Percentiles rank a stretch among this genome's conserved stretches.
Conservation (phyloP, 148 eudicot genomes). For the Salicornia ramosissima region DNA sequence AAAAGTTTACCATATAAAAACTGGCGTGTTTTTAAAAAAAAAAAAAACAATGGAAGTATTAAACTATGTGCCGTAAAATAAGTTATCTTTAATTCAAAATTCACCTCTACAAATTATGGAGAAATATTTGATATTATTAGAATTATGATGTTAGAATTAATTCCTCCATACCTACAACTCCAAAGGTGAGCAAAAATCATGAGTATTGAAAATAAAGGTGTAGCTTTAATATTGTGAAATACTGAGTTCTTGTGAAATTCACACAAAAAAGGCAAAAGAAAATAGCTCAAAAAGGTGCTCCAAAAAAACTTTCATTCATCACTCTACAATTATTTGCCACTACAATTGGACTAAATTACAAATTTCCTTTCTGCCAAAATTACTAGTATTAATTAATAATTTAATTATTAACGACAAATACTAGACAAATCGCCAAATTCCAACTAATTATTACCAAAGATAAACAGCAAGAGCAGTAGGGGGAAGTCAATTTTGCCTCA, state of each 20-base stretch:
- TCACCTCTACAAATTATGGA: too few relatives aligned
- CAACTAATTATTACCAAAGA: constrained; percentile 7
- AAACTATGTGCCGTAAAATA: too few relatives aligned
- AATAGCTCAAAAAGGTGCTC: background rate
- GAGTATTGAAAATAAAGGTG: too few relatives aligned
- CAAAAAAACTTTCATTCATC: constrained; percentile 12
- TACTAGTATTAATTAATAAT: constrained; percentile 8
- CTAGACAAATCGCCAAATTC: constrained; percentile 14
- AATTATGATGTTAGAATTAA: too few relatives aligned
- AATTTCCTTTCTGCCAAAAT: constrained; percentile 15
- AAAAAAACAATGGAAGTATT: too few relatives aligned
- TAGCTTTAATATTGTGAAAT: too few relatives aligned
- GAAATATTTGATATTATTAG: too few relatives aligned
- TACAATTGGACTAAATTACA: constrained; percentile 7
- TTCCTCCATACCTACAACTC: too few relatives aligned
- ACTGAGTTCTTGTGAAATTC: constrained; percentile 1
- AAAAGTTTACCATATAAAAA: too few relatives aligned
- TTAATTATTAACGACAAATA: constrained; percentile 14
- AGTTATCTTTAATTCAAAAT: too few relatives aligned
- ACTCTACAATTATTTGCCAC: constrained; percentile 23
- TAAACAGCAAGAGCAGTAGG: background rate
- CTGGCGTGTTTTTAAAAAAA: too few relatives aligned
- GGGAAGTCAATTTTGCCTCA: background rate
- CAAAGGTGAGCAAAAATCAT: too few relatives aligned
- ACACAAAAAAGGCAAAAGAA: background rate